Conservation (phyloP, 2,329 filamentous ascomycete genomes). For the Aspergillus tanneri region DNA sequence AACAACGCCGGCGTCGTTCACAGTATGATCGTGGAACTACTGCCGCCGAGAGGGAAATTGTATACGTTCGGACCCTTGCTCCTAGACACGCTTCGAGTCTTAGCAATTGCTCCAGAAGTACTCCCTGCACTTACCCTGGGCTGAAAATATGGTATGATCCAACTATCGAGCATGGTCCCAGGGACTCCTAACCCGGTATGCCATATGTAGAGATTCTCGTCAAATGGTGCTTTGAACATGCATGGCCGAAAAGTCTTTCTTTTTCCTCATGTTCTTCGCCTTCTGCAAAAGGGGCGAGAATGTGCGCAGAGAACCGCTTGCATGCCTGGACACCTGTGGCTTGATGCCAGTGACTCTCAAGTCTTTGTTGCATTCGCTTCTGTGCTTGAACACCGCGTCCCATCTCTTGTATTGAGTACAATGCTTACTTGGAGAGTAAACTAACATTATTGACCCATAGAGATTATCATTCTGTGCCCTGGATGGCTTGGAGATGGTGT, state of each 20-base stretch:
- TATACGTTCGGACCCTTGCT: constrained; percentile 28
- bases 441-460: constrained; percentile 19
- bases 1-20: constrained; percentile 73
- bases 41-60: constrained; percentile 65
- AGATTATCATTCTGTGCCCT: constrained; percentile 23
- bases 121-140: constrained; percentile 27
- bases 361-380: too few relatives aligned
- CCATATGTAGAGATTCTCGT: not conserved
- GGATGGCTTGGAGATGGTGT: constrained; percentile 27
- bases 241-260: too few relatives aligned
- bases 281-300: too few relatives aligned
- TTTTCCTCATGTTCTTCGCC: too few relatives aligned
- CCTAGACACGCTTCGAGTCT: constrained; percentile 19
- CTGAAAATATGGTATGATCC: constrained; percentile 26
- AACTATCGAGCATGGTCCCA: constrained; percentile 20
- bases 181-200: constrained; percentile 17
- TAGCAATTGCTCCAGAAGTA: constrained; percentile 22
- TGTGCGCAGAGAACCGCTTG: too few relatives aligned
- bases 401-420: too few relatives aligned
- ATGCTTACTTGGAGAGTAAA: constrained; percentile 22
- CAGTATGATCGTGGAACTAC: constrained; percentile 80
- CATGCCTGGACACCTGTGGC: too few relatives aligned
- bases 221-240: too few relatives aligned
- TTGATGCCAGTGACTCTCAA: too few relatives aligned
- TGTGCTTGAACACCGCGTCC: too few relatives aligned